Evolutionary conservation across 176 grass and related monocot genomes (phyloP).

Genomic region (Otatea glauca): DNA sequence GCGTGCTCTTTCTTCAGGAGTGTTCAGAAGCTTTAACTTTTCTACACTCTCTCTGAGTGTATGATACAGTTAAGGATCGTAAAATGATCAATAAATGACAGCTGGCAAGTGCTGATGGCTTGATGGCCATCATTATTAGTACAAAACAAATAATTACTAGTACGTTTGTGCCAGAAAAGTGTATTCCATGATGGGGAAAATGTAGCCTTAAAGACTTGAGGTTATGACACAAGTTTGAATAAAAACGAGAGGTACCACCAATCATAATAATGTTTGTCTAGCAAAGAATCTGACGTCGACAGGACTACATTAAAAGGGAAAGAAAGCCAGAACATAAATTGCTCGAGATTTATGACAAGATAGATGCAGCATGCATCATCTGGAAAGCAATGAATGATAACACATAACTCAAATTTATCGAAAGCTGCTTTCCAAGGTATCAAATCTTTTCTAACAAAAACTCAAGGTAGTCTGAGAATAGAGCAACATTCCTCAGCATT

Average conservation of each 20-base stretch:
- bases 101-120: background rate
- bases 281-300: background rate
- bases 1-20: constrained; percentile 77
- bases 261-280: background rate
- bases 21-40: constrained; percentile 79
- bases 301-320: background rate
- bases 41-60: constrained; percentile 93
- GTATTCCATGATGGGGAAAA: background rate
- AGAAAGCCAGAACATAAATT: constrained; percentile 22
- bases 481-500: background rate
- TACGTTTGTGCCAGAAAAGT: background rate
- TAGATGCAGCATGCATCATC: constrained; percentile 29
- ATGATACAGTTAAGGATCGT: constrained; percentile 71
- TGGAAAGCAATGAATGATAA: background rate
- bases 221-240: constrained; percentile 26
- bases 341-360: constrained; percentile 15
- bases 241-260: constrained; percentile 12
- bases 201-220: background rate
- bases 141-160: constrained; percentile 21
- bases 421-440: constrained; percentile 11
- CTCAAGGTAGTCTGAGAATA: constrained; percentile 26
- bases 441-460: constrained; percentile 34
- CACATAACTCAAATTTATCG: background rate
- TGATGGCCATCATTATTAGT: constrained; percentile 24
- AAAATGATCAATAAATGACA: constrained; percentile 33